Base-by-base conservation (phyloP, 2,329 filamentous ascomycete species). In the Colletotrichum trifolii region DNA sequence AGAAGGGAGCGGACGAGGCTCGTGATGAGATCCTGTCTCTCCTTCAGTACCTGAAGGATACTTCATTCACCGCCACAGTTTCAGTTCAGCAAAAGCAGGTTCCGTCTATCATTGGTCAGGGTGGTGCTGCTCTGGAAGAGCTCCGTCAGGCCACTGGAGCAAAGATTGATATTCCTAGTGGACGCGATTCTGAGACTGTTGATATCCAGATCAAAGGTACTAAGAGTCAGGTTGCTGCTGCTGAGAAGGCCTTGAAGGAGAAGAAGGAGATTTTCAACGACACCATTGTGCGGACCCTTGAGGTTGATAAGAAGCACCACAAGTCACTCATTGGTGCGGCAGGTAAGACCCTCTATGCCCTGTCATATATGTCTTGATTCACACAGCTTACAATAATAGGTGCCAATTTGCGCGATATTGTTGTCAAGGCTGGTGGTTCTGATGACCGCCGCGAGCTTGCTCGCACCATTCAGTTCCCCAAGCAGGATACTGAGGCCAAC, bases 221-320 rank as follows among this genome's bases (percentile, higher is more conserved):
- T 33, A 96, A 97, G 82, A 84, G 91, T 70, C 91, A 96, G 75
- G 96, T 99, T 54, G 90, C 94, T 53, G 91, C 94, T 70, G 95
- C 96, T 5, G 96, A 96, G 86, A 96, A 96, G 81, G 81, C 96
- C 54, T 85, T 99, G 33, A 89, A 95, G 76, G 91, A 96, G 79
- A 94, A 94, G 80, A 91, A 91, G 59, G 90, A 90, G 67, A 85
- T 94, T 17, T 97, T 97, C 71, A 94, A 98, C 72, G 90, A 96
- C 69, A 97, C 93, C n/a, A 85, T 97, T 54, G 88, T 90, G 13
- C 89, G 91, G 80, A 93, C 89, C 11, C 83, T 99, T 53, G 91
- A 96, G 39, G 89, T 99, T n/a, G 94, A 98, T 71, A 92, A 93
- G 82, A 97, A 96, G 82, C 89, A 96, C 78, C 96, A 99, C 81